Base-by-base conservation (phyloP, 768 basidiomycete species). In the Wakefieldia striispora region DNA sequence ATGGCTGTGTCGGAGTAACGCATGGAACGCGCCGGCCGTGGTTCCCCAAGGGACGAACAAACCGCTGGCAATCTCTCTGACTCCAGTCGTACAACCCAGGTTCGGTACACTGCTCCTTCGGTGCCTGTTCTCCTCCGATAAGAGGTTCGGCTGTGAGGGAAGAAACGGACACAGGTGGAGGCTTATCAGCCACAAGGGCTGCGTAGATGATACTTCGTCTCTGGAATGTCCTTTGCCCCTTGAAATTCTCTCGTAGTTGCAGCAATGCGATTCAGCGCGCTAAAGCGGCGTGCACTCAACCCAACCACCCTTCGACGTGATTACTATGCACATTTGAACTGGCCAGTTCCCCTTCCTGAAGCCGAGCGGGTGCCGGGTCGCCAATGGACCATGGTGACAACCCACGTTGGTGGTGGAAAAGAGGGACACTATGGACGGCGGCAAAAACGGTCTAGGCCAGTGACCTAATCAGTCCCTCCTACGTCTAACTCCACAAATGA, bases 11-110 rank as follows among this genome's bases (percentile, higher is more conserved):
- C 3, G 14, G 31, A 33, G n/a, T 14, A 7, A 38, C 17, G 34
- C 19, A 0, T 21, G 23, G 6, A 10, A 70, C 82, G 16, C 51
- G 88, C 88, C 91, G 89, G 51, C 95, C 95, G 62, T 91, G 83
- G 12, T 72, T 74, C 63, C 88, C 90, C n/a, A 83, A 68, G 1
- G 82, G 89, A 35, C 84, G 80, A 40, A 95, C 77, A 61, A 99
- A 90, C 60, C 88, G 88, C 61, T 94, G 93, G 75, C 93, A 97
- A 64, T 97, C 94, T 34, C 92, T 82, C 57, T 91, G 80, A 65
- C 85, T 89, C 95, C 95, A 97, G 56, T 88, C 83, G 27, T 83
- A 80, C 72, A 97, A 98, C 14, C 95, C 95, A 47, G 86, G 74
- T 27, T 75, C 76, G 6, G 83, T 80, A 26, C 88, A 81, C 39